A percentile compares a stretch with the other conserved stretches of the same genome.
These are phyloP conservation scores for Aspergillaceae sp. DNA, from an alignment of 2,329 filamentous ascomycete species.

Conservation along the genomic window DNA sequence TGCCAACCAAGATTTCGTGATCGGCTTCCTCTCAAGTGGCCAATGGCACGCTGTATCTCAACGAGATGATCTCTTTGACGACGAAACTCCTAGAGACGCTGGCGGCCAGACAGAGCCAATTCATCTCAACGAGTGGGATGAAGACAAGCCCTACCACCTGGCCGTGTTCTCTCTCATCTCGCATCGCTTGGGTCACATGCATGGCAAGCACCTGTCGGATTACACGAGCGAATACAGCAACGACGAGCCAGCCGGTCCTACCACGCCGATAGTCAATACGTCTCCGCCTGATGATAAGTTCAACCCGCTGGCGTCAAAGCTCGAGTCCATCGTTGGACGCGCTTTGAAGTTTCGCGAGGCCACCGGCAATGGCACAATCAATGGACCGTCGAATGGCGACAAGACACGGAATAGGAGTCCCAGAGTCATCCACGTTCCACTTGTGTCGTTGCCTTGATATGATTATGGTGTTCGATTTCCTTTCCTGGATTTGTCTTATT, in stretches of 20 bases:
- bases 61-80: slow-evolving; percentile 20
- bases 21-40: slow-evolving; percentile 29
- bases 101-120: background rate
- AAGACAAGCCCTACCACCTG: slow-evolving; percentile 2
- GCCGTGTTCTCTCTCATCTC: slow-evolving; percentile 13
- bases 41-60: slow-evolving; percentile 27
- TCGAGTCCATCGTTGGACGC: slow-evolving; percentile 8
- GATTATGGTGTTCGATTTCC: slow-evolving; percentile 69
- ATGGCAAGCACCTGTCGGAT: slow-evolving; percentile 6
- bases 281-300: background rate
- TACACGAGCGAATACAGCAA: slow-evolving; percentile 3
- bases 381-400: background rate
- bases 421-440: slow-evolving; percentile 11
- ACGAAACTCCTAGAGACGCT: slow-evolving; percentile 3
- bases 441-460: slow-evolving; percentile 11
- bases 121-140: background rate
- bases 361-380: background rate
- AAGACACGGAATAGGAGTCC: background rate
- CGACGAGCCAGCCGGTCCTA: slow-evolving; percentile 4
- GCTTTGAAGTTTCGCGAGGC: slow-evolving; percentile 7
- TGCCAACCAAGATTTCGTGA: slow-evolving; percentile 33
- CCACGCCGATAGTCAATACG: background rate
- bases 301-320: slow-evolving; percentile 6
- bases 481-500: background rate
- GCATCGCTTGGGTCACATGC: slow-evolving; percentile 5